Evolutionary conservation across 768 basidiomycete genomes (phyloP).

Genomic region (Suillus luteus): DNA sequence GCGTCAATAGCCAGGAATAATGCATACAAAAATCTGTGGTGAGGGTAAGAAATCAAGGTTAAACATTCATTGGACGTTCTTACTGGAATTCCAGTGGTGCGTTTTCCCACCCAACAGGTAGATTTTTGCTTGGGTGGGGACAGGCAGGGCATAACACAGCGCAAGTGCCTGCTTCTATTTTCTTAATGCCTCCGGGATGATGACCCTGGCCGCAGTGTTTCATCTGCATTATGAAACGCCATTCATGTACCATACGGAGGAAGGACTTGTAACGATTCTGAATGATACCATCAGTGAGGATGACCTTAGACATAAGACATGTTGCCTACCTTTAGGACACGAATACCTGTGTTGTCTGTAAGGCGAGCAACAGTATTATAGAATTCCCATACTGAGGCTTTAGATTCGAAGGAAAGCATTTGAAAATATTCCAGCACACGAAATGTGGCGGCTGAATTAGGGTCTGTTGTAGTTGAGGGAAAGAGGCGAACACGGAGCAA

Average conservation of each 20-base stretch:
- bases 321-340: slow-evolving; percentile 5
- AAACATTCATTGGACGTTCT: neutral
- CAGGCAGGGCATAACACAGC: slow-evolving; percentile 11
- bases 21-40: slow-evolving; percentile 29
- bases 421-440: slow-evolving; percentile 27
- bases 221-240: neutral
- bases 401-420: slow-evolving; percentile 31
- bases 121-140: slow-evolving; percentile 10
- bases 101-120: slow-evolving; percentile 12
- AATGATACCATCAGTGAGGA: neutral
- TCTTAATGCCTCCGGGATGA: neutral
- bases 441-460: slow-evolving; percentile 33
- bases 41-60: neutral
- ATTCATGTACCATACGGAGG: neutral
- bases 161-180: neutral
- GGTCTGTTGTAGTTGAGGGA: slow-evolving; percentile 19
- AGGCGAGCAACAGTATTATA: slow-evolving; percentile 20
- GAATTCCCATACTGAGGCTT: slow-evolving; percentile 30
- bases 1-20: slow-evolving; percentile 33
- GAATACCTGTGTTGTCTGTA: slow-evolving; percentile 18
- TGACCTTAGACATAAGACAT: neutral
- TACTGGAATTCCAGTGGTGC: neutral
- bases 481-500: slow-evolving; percentile 15
- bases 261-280: neutral
- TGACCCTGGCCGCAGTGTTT: slow-evolving; percentile 1